Conservation (phyloP, 768 basidiomycete species). For the Cubamyces sp. region DNA sequence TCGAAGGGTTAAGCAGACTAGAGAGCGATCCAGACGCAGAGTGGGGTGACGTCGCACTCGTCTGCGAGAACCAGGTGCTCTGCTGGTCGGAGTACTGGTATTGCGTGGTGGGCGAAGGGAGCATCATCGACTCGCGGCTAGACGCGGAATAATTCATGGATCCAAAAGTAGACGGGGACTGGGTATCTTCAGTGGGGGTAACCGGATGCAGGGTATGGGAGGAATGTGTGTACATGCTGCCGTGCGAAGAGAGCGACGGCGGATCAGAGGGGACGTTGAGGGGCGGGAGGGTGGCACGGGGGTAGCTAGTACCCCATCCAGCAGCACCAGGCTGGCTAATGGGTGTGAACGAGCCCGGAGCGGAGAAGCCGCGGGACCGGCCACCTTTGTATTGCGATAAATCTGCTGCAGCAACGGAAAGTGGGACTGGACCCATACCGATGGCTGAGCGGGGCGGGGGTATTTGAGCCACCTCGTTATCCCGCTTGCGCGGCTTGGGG, state of each 20-base stretch:
- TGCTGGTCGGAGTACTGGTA: constrained; percentile 67
- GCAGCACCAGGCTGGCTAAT: constrained; percentile 59
- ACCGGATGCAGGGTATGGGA: constrained; percentile 68
- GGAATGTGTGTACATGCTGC: constrained; percentile 61
- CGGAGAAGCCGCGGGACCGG: constrained; percentile 73
- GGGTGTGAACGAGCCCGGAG: constrained; percentile 79
- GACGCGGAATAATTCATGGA: constrained; percentile 40
- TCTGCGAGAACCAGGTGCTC: constrained; percentile 60
- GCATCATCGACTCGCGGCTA: constrained; percentile 38
- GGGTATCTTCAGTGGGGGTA: constrained; percentile 72
- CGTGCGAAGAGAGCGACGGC: constrained; percentile 59
- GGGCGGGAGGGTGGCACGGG: constrained; percentile 69
- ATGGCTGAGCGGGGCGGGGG: constrained; percentile 80
- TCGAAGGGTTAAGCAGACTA: constrained; percentile 74
- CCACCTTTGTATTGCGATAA: constrained; percentile 58
- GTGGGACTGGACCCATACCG: constrained; percentile 68
- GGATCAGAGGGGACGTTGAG: constrained; percentile 83
- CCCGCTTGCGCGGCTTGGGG: constrained; percentile 84
- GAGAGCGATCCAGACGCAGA: constrained; percentile 73
- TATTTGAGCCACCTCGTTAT: constrained; percentile 66
- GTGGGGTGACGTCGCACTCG: constrained; percentile 54
- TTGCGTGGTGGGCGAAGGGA: constrained; percentile 53
- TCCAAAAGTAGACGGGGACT: constrained; percentile 47
- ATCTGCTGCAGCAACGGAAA: constrained; percentile 60
- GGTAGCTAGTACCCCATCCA: constrained; percentile 61